Evolutionary conservation across 2,329 filamentous ascomycete genomes (phyloP).

Genomic region (Lanzia echinophila): DNA sequence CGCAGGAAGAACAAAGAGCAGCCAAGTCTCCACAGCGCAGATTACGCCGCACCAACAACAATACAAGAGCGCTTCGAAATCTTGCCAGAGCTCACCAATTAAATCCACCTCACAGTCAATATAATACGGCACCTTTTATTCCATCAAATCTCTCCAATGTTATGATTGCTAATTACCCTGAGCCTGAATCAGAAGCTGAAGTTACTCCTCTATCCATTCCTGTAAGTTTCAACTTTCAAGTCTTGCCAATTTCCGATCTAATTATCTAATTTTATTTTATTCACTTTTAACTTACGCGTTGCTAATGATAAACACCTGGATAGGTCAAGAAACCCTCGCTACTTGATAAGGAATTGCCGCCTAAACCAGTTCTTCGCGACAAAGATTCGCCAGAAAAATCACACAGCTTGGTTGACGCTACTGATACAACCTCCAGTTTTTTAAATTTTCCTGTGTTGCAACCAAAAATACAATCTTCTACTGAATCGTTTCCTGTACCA

Average conservation of each 20-base stretch:
- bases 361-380: neutral
- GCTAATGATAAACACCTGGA: neutral
- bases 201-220: neutral
- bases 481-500: neutral
- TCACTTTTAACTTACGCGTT: neutral
- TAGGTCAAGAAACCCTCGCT: neutral
- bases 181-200: neutral
- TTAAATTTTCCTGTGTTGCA: neutral
- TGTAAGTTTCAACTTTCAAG: neutral
- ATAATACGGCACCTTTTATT: neutral
- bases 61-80: neutral
- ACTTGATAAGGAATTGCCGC: constrained; percentile 1
- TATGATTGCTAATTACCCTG: neutral
- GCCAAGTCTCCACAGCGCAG: neutral
- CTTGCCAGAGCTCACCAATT: neutral
- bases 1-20: neutral
- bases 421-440: neutral
- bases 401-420: constrained; percentile 2
- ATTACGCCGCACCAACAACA: neutral
- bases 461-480: neutral
- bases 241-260: neutral
- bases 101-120: neutral
- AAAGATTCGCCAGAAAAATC: neutral
- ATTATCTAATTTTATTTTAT: too few species aligned
- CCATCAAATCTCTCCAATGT: constrained; percentile 6